Conservation (phyloP, 2,329 filamentous ascomycete species). For the Calonectria multiphialidica region DNA sequence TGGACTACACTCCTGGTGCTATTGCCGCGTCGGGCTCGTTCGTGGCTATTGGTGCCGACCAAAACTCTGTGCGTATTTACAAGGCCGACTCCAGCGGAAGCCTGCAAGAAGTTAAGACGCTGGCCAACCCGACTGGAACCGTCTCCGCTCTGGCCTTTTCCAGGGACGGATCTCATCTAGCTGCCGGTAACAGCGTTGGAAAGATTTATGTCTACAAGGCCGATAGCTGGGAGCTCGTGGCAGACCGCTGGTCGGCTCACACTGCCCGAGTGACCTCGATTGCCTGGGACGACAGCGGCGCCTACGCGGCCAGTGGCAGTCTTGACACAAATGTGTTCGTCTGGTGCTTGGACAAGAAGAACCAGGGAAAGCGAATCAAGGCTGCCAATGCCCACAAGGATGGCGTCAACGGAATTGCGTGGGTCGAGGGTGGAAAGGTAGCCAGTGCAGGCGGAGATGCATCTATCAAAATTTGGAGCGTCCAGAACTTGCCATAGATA, state of each 20-base stretch:
- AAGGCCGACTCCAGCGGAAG: conserved; percentile 64
- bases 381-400: conserved; percentile 94
- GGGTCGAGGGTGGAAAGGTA: conserved; percentile 78
- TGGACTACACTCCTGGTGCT: conserved; percentile 75
- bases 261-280: conserved; percentile 69
- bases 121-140: conserved; percentile 77
- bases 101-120: conserved; percentile 65
- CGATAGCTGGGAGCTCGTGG: conserved; percentile 75
- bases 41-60: conserved; percentile 82
- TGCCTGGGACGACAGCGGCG: conserved; percentile 82
- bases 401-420: conserved; percentile 88
- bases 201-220: conserved; percentile 86
- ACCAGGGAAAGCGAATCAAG: conserved; percentile 88
- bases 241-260: conserved; percentile 77
- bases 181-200: conserved; percentile 84
- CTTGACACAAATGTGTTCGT: conserved; percentile 94
- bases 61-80: conserved; percentile 83
- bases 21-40: conserved; percentile 76
- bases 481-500: conserved; percentile 50
- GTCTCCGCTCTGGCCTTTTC: conserved; percentile 90
- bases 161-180: conserved; percentile 79
- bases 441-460: conserved; percentile 89
- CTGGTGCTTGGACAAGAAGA: conserved; percentile 84
- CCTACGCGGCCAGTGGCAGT: conserved; percentile 84
- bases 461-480: conserved; percentile 86